Evolutionary conservation across 1,284 basidiomycete species (phyloP), one percentile per base, ranked within the genome.

Genomic region (Boletellus sp.): DNA sequence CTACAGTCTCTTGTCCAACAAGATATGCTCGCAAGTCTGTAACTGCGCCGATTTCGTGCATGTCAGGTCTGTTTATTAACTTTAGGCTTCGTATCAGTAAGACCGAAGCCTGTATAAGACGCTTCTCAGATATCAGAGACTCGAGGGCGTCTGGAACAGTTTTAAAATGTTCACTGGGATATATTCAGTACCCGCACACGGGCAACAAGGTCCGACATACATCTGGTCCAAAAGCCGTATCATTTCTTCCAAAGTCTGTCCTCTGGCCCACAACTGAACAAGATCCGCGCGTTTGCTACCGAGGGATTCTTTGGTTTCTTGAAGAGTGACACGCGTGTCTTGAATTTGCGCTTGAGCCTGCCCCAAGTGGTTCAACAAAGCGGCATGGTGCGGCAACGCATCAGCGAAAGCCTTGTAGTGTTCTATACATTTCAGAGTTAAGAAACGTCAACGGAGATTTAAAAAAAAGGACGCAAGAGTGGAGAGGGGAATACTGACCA

Each of bases 101-200:
- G 15, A 92, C 83, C 2, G 96, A 86, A 0, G 96, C 96, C 58
- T 95, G 88, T 35, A 98, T 73, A 47, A 98, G 84, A 8, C 90
- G 84, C 67, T 99, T 99, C 69, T 98, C 97, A 1, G 94, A 90
- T 68, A 99, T 93, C n/a, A 98, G 74, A 6, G 87, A 86, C 69
- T 99, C 97, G 26, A 99, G 77, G 19, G 86, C 79, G 63, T 99
- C 97, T 1, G 97, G 96, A 1, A 98, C 87, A 44, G 86, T 79
- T 68, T 94, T 95, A 36, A 99, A 75, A 60, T 90, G 81, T 65
- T 98, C 95, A 51, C 95, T 97, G 12, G 28, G 33, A 51, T 54
- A 43, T 41, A 28, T 54, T 56, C 50, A 54, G 53, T 51, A 52
- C 43, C 44, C 43, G 41, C 13, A 18, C 35, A 33, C 50, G 12